Conservation (phyloP, 2,329 filamentous ascomycete species). For the Aspergillus luchuensis region DNA sequence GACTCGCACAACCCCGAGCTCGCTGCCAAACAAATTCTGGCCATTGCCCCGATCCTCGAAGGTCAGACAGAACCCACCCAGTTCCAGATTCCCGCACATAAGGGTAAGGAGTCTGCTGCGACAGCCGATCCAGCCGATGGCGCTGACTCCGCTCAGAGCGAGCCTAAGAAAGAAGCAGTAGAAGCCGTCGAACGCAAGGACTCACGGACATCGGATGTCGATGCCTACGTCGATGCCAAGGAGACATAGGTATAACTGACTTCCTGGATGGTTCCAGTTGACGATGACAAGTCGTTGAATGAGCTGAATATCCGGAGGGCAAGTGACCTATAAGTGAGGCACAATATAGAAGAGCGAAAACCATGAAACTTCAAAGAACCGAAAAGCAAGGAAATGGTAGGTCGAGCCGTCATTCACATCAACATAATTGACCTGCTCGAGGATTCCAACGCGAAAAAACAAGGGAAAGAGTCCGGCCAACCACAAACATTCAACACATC, state of each 20-base stretch:
- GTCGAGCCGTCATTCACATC: neutral
- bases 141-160: conserved; percentile 6
- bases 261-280: neutral
- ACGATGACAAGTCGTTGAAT: neutral
- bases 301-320: neutral
- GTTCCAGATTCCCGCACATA: conserved; percentile 59
- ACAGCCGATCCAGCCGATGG: conserved; percentile 11
- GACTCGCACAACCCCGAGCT: conserved; percentile 67
- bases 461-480: neutral
- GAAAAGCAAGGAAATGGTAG: neutral
- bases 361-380: neutral
- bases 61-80: conserved; percentile 66
- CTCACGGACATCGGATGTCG: conserved; percentile 42
- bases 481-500: neutral
- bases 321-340: neutral
- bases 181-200: conserved; percentile 39
- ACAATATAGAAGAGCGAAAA: neutral
- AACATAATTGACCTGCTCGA: neutral
- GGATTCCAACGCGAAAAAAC: neutral
- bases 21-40: conserved; percentile 78
- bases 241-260: conserved; percentile 17
- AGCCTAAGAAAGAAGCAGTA: conserved; percentile 6
- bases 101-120: conserved; percentile 1
- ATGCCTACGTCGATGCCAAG: conserved; percentile 49
- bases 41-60: conserved; percentile 80